phyloP scores from a whole-genome alignment of 2,329 filamentous ascomycete genomes.

The Xylariales sp. region DNA sequence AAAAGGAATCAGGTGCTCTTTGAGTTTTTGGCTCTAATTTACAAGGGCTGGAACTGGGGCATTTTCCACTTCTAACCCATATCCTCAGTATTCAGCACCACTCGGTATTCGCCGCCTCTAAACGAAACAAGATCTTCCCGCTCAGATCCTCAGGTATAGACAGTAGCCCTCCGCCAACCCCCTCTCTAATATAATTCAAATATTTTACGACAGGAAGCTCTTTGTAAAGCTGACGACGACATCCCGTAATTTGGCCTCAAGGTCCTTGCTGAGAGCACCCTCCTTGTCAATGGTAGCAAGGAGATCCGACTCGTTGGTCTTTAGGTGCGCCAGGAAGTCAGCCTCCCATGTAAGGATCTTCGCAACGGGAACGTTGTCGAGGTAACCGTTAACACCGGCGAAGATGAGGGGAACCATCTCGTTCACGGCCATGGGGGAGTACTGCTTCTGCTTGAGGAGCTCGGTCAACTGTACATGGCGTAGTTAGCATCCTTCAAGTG shows the following conservation, averaged over 20 bases:
- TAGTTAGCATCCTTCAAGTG: conserved; percentile 36
- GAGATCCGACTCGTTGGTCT: conserved; percentile 87
- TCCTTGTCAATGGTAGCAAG: conserved; percentile 92
- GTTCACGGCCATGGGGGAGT: conserved; percentile 97
- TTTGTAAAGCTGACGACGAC: conserved; percentile 86
- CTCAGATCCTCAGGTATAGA: conserved; percentile 58
- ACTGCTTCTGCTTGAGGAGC: conserved; percentile 99
- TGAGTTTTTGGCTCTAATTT: conserved; percentile 70
- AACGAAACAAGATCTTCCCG: conserved; percentile 58
- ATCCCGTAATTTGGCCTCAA: conserved; percentile 85
- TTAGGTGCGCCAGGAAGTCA: conserved; percentile 93
- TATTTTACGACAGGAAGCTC: conserved; percentile 77
- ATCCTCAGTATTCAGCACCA: conserved; percentile 62
- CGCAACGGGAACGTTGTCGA: conserved; percentile 87
- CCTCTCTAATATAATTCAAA: conserved; percentile 49
- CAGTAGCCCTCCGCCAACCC: conserved; percentile 53
- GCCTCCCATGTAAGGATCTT: conserved; percentile 95
- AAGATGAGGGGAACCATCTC: conserved; percentile 99
- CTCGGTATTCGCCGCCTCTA: conserved; percentile 59
- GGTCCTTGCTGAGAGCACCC: conserved; percentile 94
- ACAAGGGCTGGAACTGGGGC: conserved; percentile 65
- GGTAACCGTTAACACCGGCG: conserved; percentile 97
- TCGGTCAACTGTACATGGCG: conserved; percentile 75
- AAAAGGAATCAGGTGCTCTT: conserved; percentile 73
- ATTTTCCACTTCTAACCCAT: conserved; percentile 57